A percentile compares a stretch with the other conserved stretches of the same genome.
Conservation (phyloP, 169 alveolate genomes). For the Plasmodium gaboni region DNA sequence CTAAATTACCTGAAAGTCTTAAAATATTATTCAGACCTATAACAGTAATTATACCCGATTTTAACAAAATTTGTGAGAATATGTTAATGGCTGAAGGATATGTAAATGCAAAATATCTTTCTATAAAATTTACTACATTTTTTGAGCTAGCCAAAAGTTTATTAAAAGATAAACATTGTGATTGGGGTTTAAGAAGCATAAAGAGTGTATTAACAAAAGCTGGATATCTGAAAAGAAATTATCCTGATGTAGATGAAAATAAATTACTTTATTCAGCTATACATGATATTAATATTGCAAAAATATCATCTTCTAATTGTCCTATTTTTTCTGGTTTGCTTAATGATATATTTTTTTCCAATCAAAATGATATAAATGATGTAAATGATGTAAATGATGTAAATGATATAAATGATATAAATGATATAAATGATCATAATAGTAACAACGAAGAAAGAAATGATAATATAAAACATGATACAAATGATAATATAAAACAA, state of each 20-base stretch:
- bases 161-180: constrained; percentile 94
- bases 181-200: constrained; percentile 98
- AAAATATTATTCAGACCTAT: constrained; percentile 97
- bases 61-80: constrained; percentile 96
- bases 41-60: constrained; percentile 97
- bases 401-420: neutral
- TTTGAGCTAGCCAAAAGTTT: constrained; percentile 93
- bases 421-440: neutral
- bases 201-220: constrained; percentile 97
- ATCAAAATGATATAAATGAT: neutral
- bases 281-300: constrained; percentile 86
- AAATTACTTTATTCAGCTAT: constrained; percentile 88
- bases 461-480: neutral
- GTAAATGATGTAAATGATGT: neutral
- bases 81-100: constrained; percentile 98
- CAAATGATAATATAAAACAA: neutral
- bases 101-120: constrained; percentile 94
- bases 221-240: constrained; percentile 96
- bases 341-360: constrained; percentile 95
- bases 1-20: constrained; percentile 96
- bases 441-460: neutral
- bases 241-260: constrained; percentile 93
- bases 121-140: constrained; percentile 94
- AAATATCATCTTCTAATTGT: constrained; percentile 81
- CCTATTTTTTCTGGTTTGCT: constrained; percentile 88